These are phyloP conservation scores for Prunus fruticosa DNA, from an alignment of 306 rosid genomes.

Conservation along the genomic window DNA sequence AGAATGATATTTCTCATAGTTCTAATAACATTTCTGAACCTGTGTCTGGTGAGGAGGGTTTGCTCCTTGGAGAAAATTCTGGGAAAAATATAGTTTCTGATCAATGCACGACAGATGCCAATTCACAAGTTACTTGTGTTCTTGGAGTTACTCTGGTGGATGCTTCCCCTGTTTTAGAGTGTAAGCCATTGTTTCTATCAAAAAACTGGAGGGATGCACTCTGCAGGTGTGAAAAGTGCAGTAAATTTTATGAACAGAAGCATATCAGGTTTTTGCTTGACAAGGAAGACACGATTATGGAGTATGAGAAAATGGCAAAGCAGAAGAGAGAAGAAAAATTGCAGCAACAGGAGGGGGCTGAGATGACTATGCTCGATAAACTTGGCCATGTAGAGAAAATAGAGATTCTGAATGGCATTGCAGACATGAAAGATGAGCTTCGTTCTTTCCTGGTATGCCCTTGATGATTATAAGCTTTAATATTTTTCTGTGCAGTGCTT, in stretches of 20 bases:
- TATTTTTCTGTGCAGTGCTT: neutral
- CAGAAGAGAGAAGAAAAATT: slow-evolving; percentile 79
- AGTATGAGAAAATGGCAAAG: slow-evolving; percentile 87
- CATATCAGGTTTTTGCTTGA: slow-evolving; percentile 61
- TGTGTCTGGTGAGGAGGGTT: slow-evolving; percentile 31
- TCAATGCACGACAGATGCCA: slow-evolving; percentile 24
- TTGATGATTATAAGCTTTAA: neutral
- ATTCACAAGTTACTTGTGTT: slow-evolving; percentile 43
- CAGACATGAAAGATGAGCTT: slow-evolving; percentile 90
- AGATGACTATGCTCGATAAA: slow-evolving; percentile 56
- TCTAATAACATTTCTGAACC: slow-evolving; percentile 41
- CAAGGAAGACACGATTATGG: slow-evolving; percentile 83
- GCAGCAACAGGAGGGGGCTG: slow-evolving; percentile 80
- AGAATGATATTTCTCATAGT: slow-evolving; percentile 25
- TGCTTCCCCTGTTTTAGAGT: slow-evolving; percentile 38
- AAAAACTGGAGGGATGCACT: slow-evolving; percentile 83
- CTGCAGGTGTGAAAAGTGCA: slow-evolving; percentile 75
- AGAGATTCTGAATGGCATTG: slow-evolving; percentile 88
- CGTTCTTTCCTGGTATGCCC: slow-evolving; percentile 71
- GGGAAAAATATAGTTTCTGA: slow-evolving; percentile 23
- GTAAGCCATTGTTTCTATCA: slow-evolving; percentile 75
- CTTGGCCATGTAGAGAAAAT: slow-evolving; percentile 94
- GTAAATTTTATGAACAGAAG: slow-evolving; percentile 56
- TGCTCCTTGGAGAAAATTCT: slow-evolving; percentile 36
- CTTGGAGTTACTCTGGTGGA: slow-evolving; percentile 50